Evolutionary conservation across 352 stramenopile species (phyloP).

Genomic region (Phytophthora constricta): DNA sequence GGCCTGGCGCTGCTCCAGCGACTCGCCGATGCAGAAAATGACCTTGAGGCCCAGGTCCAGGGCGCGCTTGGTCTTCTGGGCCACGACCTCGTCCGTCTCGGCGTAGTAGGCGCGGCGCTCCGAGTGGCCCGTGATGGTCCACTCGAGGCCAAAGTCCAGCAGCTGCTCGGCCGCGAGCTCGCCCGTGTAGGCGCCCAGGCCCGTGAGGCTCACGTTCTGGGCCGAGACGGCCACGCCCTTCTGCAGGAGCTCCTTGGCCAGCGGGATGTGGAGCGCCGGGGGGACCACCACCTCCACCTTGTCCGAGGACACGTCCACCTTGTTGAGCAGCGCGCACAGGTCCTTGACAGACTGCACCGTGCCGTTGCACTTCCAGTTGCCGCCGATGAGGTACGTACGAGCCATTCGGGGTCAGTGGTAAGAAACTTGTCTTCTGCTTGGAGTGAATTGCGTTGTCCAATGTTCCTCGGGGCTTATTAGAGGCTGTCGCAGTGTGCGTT

Average conservation of each 20-base stretch:
- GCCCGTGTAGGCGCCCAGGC: constrained; percentile 92
- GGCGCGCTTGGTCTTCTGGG: constrained; percentile 88
- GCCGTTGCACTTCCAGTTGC: constrained; percentile 72
- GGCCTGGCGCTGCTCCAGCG: constrained; percentile 82
- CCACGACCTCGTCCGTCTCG: constrained; percentile 92
- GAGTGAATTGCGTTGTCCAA: no score
- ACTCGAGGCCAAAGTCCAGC: constrained; percentile 65
- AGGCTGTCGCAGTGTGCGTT: no score
- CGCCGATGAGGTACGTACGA: constrained; percentile 51
- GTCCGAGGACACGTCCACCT: constrained; percentile 65
- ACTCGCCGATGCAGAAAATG: constrained; percentile 96
- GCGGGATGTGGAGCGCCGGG: constrained; percentile 59
- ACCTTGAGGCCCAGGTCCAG: constrained; percentile 86
- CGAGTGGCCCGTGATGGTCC: constrained; percentile 87
- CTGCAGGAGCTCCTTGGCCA: constrained; percentile 58
- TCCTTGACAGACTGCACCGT: constrained; percentile 87
- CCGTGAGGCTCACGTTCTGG: constrained; percentile 88
- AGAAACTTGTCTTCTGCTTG: no score
- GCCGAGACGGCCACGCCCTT: constrained; percentile 74
- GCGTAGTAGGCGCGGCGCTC: constrained; percentile 85
- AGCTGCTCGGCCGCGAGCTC: constrained; percentile 92
- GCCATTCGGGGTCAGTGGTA: no score
- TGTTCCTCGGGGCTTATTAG: no score
- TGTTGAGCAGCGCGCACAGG: constrained; percentile 86
- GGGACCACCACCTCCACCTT: constrained; percentile 83